A percentile compares a stretch with the other conserved stretches of the same genome.
These are phyloP conservation scores for Leccinum subgranulosum DNA, from an alignment of 768 basidiomycete genomes.

Conservation along the genomic window DNA sequence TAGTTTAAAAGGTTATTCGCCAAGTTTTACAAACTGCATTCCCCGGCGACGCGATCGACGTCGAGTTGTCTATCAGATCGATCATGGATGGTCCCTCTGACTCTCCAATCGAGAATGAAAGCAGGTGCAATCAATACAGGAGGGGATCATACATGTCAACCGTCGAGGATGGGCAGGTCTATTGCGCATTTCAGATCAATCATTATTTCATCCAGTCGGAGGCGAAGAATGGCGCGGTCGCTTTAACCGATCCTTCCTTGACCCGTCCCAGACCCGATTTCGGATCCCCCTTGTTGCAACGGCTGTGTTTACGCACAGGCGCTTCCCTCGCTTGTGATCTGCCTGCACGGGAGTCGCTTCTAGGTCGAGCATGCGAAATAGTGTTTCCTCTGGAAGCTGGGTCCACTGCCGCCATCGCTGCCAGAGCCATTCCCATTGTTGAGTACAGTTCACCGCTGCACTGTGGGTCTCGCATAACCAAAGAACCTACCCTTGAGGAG, in stretches of 20 bases:
- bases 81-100: constrained; percentile 23
- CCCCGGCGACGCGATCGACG: constrained; percentile 77
- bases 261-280: constrained; percentile 40
- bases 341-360: constrained; percentile 38
- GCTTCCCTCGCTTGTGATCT: constrained; percentile 41
- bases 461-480: constrained; percentile 47
- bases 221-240: constrained; percentile 5
- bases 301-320: constrained; percentile 57
- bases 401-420: constrained; percentile 41
- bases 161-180: constrained; percentile 38
- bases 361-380: constrained; percentile 64
- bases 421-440: constrained; percentile 36
- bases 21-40: constrained; percentile 73
- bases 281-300: constrained; percentile 52
- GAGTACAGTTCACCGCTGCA: constrained; percentile 50
- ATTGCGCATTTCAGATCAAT: constrained; percentile 56
- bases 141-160: constrained; percentile 25
- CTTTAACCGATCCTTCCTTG: constrained; percentile 10
- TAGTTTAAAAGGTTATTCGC: constrained; percentile 62
- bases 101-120: constrained; percentile 24
- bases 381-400: constrained; percentile 62
- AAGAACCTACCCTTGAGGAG: constrained; percentile 79
- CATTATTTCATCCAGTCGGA: constrained; percentile 41
- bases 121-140: constrained; percentile 18
- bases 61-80: constrained; percentile 66